Evolutionary conservation across 2,329 filamentous ascomycete genomes (phyloP).

Genomic region (Hypoxylon sp.): DNA sequence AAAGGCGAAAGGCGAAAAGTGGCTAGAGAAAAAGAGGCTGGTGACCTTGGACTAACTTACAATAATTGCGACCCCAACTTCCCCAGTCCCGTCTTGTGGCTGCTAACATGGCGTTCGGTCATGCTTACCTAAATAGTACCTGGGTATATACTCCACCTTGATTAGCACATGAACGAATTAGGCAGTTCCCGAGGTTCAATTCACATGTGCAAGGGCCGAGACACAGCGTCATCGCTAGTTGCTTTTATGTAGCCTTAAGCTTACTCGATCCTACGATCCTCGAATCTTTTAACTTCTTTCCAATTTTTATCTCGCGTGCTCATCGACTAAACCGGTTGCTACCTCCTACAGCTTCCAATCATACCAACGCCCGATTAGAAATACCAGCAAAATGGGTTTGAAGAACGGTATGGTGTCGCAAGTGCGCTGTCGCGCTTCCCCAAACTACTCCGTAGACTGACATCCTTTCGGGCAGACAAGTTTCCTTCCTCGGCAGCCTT

Average conservation of each 20-base stretch:
- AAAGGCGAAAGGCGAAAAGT: slow-evolving; percentile 2
- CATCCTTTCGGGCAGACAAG: slow-evolving; percentile 65
- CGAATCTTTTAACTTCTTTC: slow-evolving; percentile 16
- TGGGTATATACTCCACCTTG: slow-evolving; percentile 4
- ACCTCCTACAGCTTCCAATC: slow-evolving; percentile 18
- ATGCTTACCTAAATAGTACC: slow-evolving; percentile 32
- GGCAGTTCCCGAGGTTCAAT: slow-evolving; percentile 52
- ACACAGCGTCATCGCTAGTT: slow-evolving; percentile 46
- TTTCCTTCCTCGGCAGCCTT: slow-evolving; percentile 94
- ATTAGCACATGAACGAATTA: slow-evolving; percentile 41
- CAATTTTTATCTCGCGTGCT: slow-evolving; percentile 20
- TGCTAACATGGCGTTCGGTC: slow-evolving; percentile 5
- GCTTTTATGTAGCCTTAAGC: slow-evolving; percentile 35
- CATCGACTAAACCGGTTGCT: slow-evolving; percentile 9
- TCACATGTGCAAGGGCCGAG: slow-evolving; percentile 49
- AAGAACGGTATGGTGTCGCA: slow-evolving; percentile 71
- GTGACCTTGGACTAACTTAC: slow-evolving; percentile 4
- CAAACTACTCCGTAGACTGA: slow-evolving; percentile 23
- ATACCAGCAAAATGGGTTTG: slow-evolving; percentile 72
- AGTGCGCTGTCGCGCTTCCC: slow-evolving; percentile 14
- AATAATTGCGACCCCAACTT: neutral
- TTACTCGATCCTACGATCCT: slow-evolving; percentile 40
- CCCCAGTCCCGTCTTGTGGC: neutral
- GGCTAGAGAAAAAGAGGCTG: slow-evolving; percentile 5
- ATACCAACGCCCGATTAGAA: slow-evolving; percentile 22